Percentiles rank a stretch among this genome's conserved stretches.
Evolutionary conservation across 2,329 filamentous ascomycete genomes (phyloP).

Genomic region (Fusarium sp.): DNA sequence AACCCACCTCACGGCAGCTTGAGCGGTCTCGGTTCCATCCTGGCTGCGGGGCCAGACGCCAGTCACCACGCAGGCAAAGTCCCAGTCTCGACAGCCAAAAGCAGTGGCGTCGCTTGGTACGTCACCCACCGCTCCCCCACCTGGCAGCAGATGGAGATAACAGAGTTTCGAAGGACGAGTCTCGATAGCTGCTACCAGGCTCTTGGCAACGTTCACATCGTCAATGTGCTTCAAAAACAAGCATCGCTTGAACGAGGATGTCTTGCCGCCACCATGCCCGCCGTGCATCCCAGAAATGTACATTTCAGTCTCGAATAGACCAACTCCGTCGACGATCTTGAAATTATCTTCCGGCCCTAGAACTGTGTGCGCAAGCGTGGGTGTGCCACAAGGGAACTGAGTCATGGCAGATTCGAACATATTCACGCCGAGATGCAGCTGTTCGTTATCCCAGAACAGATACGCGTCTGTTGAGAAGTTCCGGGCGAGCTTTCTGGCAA

Average conservation of each 20-base stretch:
- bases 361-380: conserved; percentile 27
- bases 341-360: conserved; percentile 50
- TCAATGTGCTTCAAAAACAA: conserved; percentile 67
- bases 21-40: conserved; percentile 58
- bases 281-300: conserved; percentile 71
- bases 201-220: conserved; percentile 45
- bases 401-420: conserved; percentile 56
- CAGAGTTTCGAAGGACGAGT: conserved; percentile 64
- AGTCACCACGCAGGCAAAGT: conserved; percentile 73
- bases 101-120: conserved; percentile 60
- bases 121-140: conserved; percentile 63
- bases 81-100: conserved; percentile 73
- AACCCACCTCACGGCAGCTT: conserved; percentile 63
- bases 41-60: conserved; percentile 69
- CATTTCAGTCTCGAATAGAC: conserved; percentile 70
- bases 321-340: conserved; percentile 59
- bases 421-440: conserved; percentile 65
- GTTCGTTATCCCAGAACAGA: conserved; percentile 61
- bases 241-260: conserved; percentile 73
- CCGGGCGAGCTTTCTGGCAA: conserved; percentile 55
- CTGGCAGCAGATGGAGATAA: conserved; percentile 73
- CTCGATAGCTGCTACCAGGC: conserved; percentile 60
- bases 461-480: conserved; percentile 66
- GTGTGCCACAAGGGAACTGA: conserved; percentile 3
- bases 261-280: conserved; percentile 69